A percentile compares a stretch with the other conserved stretches of the same genome.
Evolutionary conservation across 306 rosid genomes (phyloP).

Genomic region (Morella rubra): DNA sequence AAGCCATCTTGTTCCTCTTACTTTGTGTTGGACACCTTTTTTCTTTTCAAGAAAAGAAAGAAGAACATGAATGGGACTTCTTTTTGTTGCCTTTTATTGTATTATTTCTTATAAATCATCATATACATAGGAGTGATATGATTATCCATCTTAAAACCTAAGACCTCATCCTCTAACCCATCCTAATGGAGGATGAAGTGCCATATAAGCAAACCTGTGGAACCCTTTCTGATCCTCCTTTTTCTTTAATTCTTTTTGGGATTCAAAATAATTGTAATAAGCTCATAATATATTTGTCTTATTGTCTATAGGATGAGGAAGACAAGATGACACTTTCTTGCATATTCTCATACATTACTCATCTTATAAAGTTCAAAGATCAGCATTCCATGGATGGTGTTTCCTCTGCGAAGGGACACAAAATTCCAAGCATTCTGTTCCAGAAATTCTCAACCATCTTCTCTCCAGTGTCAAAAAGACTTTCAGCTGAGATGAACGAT

Average conservation of each 20-base stretch:
- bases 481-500: conserved; percentile 50
- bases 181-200: too few relatives aligned
- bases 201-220: not conserved
- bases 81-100: too few relatives aligned
- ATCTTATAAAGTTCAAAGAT: conserved; percentile 81
- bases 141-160: too few relatives aligned
- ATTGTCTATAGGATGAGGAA: conserved; percentile 57
- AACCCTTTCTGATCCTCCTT: not conserved
- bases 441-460: conserved; percentile 59
- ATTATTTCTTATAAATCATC: too few relatives aligned
- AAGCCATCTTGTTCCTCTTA: not conserved
- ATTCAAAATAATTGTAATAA: not conserved
- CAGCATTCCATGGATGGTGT: conserved; percentile 48
- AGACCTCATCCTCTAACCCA: too few relatives aligned
- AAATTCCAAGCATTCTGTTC: conserved; percentile 54
- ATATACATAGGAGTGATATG: too few relatives aligned
- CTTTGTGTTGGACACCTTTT: not conserved
- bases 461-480: conserved; percentile 36
- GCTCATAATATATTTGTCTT: conserved; percentile 4
- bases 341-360: conserved; percentile 71
- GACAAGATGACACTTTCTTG: conserved; percentile 52
- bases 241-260: not conserved
- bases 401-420: conserved; percentile 54
- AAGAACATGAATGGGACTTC: too few relatives aligned
- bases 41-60: too few relatives aligned